Conservation (phyloP, 495 filamentous ascomycete species). For the Daldinia concentrica region DNA sequence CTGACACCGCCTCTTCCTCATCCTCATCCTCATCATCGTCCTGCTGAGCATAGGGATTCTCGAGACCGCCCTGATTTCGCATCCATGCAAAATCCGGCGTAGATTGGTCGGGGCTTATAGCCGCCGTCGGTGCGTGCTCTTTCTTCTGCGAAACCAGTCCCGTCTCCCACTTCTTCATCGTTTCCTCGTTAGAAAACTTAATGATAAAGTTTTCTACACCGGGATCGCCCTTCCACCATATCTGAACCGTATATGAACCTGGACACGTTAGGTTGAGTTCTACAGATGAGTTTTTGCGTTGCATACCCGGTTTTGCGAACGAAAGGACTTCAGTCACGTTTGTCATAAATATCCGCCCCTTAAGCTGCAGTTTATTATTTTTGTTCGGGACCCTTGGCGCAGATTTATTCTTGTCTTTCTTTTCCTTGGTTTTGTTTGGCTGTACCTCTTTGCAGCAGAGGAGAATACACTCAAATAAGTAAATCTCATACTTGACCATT, state of each 20-base stretch:
- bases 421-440: constrained; percentile 82
- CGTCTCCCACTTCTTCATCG: constrained; percentile 87
- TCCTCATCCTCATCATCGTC: constrained; percentile 84
- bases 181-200: constrained; percentile 86
- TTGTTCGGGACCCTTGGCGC: constrained; percentile 71
- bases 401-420: constrained; percentile 66
- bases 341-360: constrained; percentile 98
- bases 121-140: constrained; percentile 52
- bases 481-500: constrained; percentile 85
- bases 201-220: constrained; percentile 97
- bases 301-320: constrained; percentile 80
- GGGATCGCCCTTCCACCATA: constrained; percentile 98
- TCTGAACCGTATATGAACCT: constrained; percentile 94
- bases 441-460: constrained; percentile 97
- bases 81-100: constrained; percentile 80
- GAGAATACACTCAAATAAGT: constrained; percentile 93
- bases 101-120: constrained; percentile 50
- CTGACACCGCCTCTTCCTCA: constrained; percentile 44
- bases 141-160: constrained; percentile 69
- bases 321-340: constrained; percentile 95
- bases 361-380: constrained; percentile 87
- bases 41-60: constrained; percentile 82
- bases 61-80: constrained; percentile 65
- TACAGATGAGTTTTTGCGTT: neutral
- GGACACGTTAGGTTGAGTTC: constrained; percentile 32